phyloP scores from a whole-genome alignment of 169 alveolate genomes.

The Amoebophrya sp. region DNA sequence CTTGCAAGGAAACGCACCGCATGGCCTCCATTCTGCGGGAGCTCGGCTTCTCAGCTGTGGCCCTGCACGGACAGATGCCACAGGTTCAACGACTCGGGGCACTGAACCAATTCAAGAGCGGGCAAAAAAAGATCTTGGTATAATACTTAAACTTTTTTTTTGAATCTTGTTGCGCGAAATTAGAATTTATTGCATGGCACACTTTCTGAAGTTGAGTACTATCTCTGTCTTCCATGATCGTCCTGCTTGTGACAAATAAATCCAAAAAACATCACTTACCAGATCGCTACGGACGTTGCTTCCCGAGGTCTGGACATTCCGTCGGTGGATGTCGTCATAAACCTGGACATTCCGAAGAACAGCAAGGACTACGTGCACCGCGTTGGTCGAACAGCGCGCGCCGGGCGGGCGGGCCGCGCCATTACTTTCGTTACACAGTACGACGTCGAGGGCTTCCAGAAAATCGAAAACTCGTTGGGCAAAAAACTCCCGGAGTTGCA shows the following conservation, averaged over 20 bases:
- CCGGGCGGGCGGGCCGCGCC: conserved; percentile 92
- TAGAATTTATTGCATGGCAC: too few species aligned
- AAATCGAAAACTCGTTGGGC: conserved; percentile 40
- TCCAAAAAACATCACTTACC: conserved; percentile 27
- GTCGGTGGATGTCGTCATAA: conserved; percentile 89
- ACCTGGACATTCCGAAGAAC: conserved; percentile 96
- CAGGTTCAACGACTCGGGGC: conserved; percentile 90
- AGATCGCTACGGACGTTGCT: conserved; percentile 96
- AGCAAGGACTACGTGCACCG: conserved; percentile 90
- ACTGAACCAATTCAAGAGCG: conserved; percentile 83
- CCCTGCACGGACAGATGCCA: conserved; percentile 91
- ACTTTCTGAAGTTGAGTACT: too few species aligned
- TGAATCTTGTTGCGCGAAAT: too few species aligned
- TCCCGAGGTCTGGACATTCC: conserved; percentile 94
- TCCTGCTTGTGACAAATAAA: too few species aligned
- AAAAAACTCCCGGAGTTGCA: conserved; percentile 37
- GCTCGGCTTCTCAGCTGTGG: conserved; percentile 75
- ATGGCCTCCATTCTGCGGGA: conserved; percentile 75
- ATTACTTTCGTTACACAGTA: conserved; percentile 47
- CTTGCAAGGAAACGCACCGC: conserved; percentile 79
- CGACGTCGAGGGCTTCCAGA: conserved; percentile 44
- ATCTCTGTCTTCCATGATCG: too few species aligned
- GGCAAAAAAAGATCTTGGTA: conserved; percentile 42
- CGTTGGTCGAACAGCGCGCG: conserved; percentile 98
- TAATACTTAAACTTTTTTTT: not conserved